phyloP scores from a whole-genome alignment of 2,329 filamentous ascomycete species.

The Delphinella strobiligena region DNA sequence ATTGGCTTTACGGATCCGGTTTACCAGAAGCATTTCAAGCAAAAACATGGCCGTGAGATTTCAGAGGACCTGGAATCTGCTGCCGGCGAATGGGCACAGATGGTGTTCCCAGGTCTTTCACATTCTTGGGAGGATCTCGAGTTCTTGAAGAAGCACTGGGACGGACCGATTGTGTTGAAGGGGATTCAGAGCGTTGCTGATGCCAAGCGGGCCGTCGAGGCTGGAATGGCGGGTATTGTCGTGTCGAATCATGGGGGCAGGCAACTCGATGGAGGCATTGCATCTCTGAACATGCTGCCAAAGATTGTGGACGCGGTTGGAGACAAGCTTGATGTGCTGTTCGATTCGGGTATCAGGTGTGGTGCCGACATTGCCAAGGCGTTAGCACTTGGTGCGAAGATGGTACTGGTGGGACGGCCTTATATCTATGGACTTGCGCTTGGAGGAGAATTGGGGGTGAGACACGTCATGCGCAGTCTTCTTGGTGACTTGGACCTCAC shows the following conservation, averaged over 20 bases:
- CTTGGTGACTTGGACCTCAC: background rate
- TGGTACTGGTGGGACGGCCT: constrained; percentile 45
- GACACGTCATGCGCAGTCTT: constrained; percentile 15
- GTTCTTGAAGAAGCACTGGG: constrained; percentile 48
- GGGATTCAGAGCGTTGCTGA: constrained; percentile 43
- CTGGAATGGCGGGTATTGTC: constrained; percentile 37
- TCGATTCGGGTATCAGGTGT: constrained; percentile 39
- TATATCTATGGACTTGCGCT: constrained; percentile 47
- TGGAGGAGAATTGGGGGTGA: constrained; percentile 43
- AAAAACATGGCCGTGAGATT: constrained; percentile 24
- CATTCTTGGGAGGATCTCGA: constrained; percentile 45
- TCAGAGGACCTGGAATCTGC: constrained; percentile 38
- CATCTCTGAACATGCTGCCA: constrained; percentile 41
- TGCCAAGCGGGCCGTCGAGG: constrained; percentile 31
- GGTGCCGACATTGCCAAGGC: constrained; percentile 41
- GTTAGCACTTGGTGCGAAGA: constrained; percentile 43
- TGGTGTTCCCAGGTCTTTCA: constrained; percentile 31
- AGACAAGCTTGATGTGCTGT: constrained; percentile 33
- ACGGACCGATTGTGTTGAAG: constrained; percentile 52
- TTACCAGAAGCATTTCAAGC: constrained; percentile 46
- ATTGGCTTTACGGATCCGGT: constrained; percentile 57
- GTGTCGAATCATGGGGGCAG: constrained; percentile 43
- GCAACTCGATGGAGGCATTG: constrained; percentile 40
- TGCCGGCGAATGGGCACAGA: constrained; percentile 39
- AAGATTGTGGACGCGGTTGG: constrained; percentile 50